Conservation (phyloP, 352 stramenopile genomes). For the Globisporangium solare region DNA sequence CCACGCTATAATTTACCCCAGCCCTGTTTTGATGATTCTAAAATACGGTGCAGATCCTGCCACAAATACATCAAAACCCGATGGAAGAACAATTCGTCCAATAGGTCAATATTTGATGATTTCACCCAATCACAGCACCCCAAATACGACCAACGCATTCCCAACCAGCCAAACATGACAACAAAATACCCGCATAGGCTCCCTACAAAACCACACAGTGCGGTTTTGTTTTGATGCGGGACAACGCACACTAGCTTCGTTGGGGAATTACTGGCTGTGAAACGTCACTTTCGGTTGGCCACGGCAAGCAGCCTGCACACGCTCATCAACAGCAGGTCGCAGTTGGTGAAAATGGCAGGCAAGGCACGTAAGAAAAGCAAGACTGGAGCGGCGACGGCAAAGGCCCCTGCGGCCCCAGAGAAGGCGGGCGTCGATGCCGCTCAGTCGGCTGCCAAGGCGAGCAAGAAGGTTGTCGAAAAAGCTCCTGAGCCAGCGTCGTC, state of each 20-base stretch:
- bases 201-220: not conserved
- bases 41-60: too few species aligned
- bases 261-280: conserved; percentile 10
- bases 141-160: conserved; percentile 1
- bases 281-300: conserved; percentile 29
- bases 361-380: conserved; percentile 13
- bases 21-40: not conserved
- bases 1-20: conserved; percentile 3
- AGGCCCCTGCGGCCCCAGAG: not conserved
- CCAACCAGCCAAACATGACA: conserved; percentile 24
- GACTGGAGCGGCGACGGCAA: not conserved
- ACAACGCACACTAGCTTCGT: not conserved
- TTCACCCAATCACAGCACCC: too few species aligned
- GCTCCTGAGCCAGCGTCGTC: conserved; percentile 2
- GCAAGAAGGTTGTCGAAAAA: not conserved
- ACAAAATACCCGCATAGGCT: not conserved
- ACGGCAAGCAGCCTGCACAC: too few species aligned
- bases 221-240: not conserved
- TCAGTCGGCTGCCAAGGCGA: not conserved
- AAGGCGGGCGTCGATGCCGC: not conserved
- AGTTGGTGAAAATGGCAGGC: conserved; percentile 8
- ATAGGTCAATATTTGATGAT: too few species aligned
- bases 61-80: too few species aligned
- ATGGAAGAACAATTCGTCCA: too few species aligned
- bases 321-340: not conserved